These are phyloP conservation scores for Vitis cinerea DNA, from an alignment of 164 flowering plant genomes.

Conservation along the genomic window DNA sequence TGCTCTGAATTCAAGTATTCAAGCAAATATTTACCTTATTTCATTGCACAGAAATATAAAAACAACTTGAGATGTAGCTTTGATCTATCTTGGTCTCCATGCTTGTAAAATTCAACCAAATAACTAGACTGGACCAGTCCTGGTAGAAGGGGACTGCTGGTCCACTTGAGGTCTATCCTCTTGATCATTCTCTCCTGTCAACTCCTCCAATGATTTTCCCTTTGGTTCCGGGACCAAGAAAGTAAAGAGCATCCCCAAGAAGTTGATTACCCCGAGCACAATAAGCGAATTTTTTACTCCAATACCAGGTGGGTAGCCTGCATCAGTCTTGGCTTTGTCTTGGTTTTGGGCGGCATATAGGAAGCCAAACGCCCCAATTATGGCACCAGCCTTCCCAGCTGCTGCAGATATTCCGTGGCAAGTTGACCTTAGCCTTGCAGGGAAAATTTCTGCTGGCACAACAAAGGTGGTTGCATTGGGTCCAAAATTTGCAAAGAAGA, in stretches of 20 bases:
- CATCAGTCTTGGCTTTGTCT: slow-evolving; percentile 25
- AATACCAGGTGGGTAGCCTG: slow-evolving; percentile 46
- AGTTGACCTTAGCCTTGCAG: slow-evolving; percentile 49
- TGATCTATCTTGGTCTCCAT: too few species aligned
- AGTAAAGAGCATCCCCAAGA: slow-evolving; percentile 37
- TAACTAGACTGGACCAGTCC: slow-evolving; percentile 12
- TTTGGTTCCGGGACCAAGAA: slow-evolving; percentile 52
- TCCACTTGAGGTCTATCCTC: neutral
- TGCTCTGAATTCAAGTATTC: too few species aligned
- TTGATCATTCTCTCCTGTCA: slow-evolving; percentile 36
- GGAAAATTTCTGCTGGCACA: slow-evolving; percentile 55
- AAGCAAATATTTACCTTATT: too few species aligned
- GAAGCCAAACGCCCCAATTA: slow-evolving; percentile 51
- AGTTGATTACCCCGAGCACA: slow-evolving; percentile 35
- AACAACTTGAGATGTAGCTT: too few species aligned
- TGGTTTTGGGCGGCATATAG: slow-evolving; percentile 33
- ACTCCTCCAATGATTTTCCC: slow-evolving; percentile 51
- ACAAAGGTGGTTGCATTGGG: slow-evolving; percentile 52
- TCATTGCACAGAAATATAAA: too few species aligned
- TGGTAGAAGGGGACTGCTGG: neutral
- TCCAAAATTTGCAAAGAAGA: slow-evolving; percentile 55
- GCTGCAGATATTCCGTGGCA: slow-evolving; percentile 57
- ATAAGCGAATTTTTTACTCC: slow-evolving; percentile 43
- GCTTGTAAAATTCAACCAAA: neutral
- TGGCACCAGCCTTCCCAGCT: slow-evolving; percentile 51